These are phyloP conservation scores for Picochlorum sp. DNA, from an alignment of 139 green algal genomes.

Conservation along the genomic window DNA sequence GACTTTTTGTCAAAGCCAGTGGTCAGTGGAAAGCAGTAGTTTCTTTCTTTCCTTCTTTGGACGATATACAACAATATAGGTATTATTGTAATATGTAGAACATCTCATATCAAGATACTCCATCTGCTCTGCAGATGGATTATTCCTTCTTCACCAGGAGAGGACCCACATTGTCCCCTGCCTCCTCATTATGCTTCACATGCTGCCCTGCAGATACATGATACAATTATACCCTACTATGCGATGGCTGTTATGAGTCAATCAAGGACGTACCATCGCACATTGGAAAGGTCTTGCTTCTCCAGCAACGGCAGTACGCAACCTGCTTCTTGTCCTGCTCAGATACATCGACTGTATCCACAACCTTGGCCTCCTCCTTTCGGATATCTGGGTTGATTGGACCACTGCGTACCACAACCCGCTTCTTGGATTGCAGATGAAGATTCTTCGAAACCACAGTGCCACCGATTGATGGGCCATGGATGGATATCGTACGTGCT, in stretches of 20 bases:
- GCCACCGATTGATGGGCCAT: not conserved
- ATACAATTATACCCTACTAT: not conserved
- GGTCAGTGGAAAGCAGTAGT: conserved; percentile 18
- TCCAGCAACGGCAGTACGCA: conserved; percentile 10
- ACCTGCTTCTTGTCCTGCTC: conserved; percentile 1
- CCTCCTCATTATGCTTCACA: conserved; percentile 2
- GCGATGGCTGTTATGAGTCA: not conserved
- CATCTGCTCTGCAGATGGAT: too few species aligned
- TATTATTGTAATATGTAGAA: too few species aligned
- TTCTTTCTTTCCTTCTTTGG: not conserved
- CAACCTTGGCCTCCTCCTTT: conserved; percentile 7
- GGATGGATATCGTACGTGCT: too few species aligned
- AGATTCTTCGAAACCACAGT: not conserved
- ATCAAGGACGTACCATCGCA: not conserved
- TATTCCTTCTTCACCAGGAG: conserved; percentile 2
- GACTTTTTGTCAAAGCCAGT: conserved; percentile 76
- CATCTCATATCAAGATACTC: too few species aligned
- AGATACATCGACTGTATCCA: not conserved
- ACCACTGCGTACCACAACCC: not conserved
- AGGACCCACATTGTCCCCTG: conserved; percentile 5
- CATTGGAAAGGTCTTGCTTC: conserved; percentile 2
- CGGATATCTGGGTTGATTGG: conserved; percentile 2
- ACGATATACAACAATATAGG: not conserved
- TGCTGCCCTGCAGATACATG: not conserved
- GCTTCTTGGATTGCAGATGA: too few species aligned